A percentile compares a stretch with the other conserved stretches of the same genome.
phyloP scores from a whole-genome alignment of 768 basidiomycete species.

The Gautieria morchelliformis region DNA sequence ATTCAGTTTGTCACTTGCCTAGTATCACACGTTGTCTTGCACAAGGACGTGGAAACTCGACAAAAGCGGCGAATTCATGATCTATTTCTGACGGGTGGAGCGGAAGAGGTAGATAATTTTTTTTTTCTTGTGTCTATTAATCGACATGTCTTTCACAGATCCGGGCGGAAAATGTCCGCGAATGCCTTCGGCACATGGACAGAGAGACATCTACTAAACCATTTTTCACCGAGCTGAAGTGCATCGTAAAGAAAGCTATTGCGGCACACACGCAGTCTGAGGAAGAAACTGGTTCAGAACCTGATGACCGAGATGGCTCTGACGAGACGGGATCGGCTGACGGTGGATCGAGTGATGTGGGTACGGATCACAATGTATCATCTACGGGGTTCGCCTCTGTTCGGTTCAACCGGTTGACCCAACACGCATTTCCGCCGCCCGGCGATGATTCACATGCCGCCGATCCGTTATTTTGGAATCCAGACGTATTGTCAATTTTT shows the following conservation, averaged over 20 bases:
- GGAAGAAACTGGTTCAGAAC: neutral
- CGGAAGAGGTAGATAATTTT: neutral
- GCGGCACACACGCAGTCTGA: neutral
- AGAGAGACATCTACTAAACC: neutral
- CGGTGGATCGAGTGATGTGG: neutral
- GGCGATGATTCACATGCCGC: neutral
- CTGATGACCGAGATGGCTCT: neutral
- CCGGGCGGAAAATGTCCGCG: neutral
- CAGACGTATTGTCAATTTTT: neutral
- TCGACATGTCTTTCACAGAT: neutral
- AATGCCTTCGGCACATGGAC: neutral
- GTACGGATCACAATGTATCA: neutral
- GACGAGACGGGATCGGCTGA: neutral
- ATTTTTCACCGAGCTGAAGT: neutral
- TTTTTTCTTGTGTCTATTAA: neutral
- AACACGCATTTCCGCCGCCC: neutral
- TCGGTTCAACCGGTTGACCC: neutral
- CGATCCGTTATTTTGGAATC: neutral
- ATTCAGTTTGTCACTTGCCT: neutral
- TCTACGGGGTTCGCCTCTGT: neutral
- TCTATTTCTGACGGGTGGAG: neutral
- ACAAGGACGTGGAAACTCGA: neutral
- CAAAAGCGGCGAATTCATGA: neutral
- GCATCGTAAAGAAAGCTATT: neutral
- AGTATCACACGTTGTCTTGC: neutral